Percentiles rank a stretch among this genome's conserved stretches.
Evolutionary conservation across 108 stramenopile genomes (phyloP).

Genomic region (Fistulifera solaris): DNA sequence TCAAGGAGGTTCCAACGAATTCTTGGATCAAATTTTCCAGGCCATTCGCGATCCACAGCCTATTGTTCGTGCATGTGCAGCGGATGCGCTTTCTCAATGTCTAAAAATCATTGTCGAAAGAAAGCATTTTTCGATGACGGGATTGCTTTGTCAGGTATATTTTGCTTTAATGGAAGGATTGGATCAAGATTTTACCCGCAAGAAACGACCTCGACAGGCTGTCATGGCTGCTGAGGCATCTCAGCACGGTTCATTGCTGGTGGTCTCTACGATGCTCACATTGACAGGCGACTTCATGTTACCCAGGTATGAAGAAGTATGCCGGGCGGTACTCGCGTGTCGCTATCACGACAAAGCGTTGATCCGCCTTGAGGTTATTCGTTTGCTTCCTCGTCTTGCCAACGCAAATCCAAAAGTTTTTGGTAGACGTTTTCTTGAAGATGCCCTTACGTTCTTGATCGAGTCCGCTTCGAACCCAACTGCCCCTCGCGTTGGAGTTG

Average conservation of each 20-base stretch:
- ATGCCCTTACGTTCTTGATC: slow-evolving; percentile 69
- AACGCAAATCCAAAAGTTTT: slow-evolving; percentile 68
- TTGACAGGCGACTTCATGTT: slow-evolving; percentile 87
- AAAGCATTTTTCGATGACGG: slow-evolving; percentile 48
- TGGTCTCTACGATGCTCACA: slow-evolving; percentile 74
- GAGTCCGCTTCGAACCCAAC: slow-evolving; percentile 36
- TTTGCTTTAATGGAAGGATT: slow-evolving; percentile 66
- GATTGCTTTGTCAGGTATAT: slow-evolving; percentile 61
- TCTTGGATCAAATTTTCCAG: slow-evolving; percentile 81
- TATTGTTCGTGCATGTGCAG: slow-evolving; percentile 86
- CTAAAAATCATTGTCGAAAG: slow-evolving; percentile 71
- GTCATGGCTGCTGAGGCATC: slow-evolving; percentile 33
- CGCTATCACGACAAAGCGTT: slow-evolving; percentile 51
- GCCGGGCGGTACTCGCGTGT: slow-evolving; percentile 70
- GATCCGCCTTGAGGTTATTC: slow-evolving; percentile 78
- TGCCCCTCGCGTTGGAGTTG: slow-evolving; percentile 36
- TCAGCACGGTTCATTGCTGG: slow-evolving; percentile 87
- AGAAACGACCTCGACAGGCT: slow-evolving; percentile 17
- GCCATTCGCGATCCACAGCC: slow-evolving; percentile 76
- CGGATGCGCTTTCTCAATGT: slow-evolving; percentile 81
- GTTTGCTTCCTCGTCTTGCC: slow-evolving; percentile 86
- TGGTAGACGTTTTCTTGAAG: slow-evolving; percentile 72
- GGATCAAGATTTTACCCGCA: slow-evolving; percentile 13
- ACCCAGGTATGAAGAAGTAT: slow-evolving; percentile 88
- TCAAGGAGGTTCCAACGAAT: slow-evolving; percentile 69